phyloP scores from a whole-genome alignment of 1,284 basidiomycete genomes.

The Cutaneotrichosporon curvatum region DNA sequence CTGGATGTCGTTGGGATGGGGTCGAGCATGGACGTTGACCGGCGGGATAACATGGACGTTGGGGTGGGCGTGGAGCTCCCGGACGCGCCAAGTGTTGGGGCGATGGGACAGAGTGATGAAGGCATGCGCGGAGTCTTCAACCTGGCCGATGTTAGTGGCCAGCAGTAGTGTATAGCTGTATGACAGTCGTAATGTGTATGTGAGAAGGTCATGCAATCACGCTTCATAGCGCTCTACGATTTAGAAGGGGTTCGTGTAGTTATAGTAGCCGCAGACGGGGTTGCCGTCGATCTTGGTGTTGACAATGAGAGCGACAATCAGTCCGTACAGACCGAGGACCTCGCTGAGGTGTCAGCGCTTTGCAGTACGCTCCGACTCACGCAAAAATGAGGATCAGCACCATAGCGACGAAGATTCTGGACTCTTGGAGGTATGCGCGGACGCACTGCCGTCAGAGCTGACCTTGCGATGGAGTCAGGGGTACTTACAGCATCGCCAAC shows the following conservation, averaged over 20 bases:
- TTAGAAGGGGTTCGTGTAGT: background rate
- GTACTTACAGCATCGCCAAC: constrained; percentile 81
- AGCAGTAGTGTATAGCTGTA: constrained; percentile 1
- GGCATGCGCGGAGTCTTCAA: constrained; percentile 12
- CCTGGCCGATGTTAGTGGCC: constrained; percentile 8
- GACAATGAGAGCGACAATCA: constrained; percentile 53
- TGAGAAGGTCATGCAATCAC: background rate
- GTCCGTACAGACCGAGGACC: constrained; percentile 51
- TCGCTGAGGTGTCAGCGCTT: constrained; percentile 18
- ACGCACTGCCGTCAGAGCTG: constrained; percentile 44
- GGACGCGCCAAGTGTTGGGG: background rate
- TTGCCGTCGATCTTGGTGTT: constrained; percentile 43
- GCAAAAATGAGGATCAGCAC: constrained; percentile 51
- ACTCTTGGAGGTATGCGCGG: constrained; percentile 52
- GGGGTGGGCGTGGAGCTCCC: background rate
- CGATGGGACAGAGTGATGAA: constrained; percentile 1
- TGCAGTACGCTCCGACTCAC: constrained; percentile 18
- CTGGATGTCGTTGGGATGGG: constrained; percentile 27
- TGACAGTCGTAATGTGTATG: background rate
- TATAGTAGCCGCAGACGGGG: constrained; percentile 15
- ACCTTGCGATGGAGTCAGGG: background rate
- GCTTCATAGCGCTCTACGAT: constrained; percentile 7
- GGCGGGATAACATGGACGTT: background rate
- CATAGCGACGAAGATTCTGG: constrained; percentile 69
- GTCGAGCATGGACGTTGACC: background rate